Base-by-base conservation (phyloP, 495 filamentous ascomycete species). In the Oleoguttula mirabilis region DNA sequence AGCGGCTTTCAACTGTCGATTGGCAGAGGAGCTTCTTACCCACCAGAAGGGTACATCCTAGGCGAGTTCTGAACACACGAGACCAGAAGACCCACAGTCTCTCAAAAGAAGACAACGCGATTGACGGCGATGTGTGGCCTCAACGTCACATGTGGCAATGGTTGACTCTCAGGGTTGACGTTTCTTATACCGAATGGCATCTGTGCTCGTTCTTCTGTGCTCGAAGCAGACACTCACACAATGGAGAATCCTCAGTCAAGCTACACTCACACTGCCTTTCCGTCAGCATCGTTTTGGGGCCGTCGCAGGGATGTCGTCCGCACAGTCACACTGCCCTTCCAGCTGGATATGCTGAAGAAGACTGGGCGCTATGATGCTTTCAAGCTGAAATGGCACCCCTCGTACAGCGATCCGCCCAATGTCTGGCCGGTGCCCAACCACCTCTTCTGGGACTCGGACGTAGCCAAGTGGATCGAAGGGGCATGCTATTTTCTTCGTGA, bases 401-500 rank as follows among this genome's bases (percentile, higher is more conserved):
- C 55, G 20, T 74, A 76, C 48, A 56, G 56, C n/a, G 63, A 71
- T 25, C 59, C 62, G 40, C 60, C 60, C 7, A 60, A 58, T 0
- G 51, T 63, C 8, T 73, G 67, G 64, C 72, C 72, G 0, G 57
- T 72, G 15, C 42, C 42, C 2, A 30, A 66, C 23, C 70, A 71
- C 30, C 56, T 69, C 28, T 76, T 75, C 51, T 77, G 70, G 71
- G 73, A 76, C 47, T 72, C 68, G 23, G 74, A 77, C 54, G 59
- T 77, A 6, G 70, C 67, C 4, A 76, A 77, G 51, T 75, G 70
- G 68, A 69, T 76, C 30, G 74, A 77, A 55, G 70, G 68, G 4
- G 72, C 73, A 1, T 74, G 67, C 42, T 76, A 76, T 33, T 63
- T 75, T 38, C 55, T 75, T 6, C 45, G 47, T 12, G 60, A 68